Evolutionary conservation across 2,329 filamentous ascomycete genomes (phyloP).

Genomic region (Scedosporium aurantiacum): DNA sequence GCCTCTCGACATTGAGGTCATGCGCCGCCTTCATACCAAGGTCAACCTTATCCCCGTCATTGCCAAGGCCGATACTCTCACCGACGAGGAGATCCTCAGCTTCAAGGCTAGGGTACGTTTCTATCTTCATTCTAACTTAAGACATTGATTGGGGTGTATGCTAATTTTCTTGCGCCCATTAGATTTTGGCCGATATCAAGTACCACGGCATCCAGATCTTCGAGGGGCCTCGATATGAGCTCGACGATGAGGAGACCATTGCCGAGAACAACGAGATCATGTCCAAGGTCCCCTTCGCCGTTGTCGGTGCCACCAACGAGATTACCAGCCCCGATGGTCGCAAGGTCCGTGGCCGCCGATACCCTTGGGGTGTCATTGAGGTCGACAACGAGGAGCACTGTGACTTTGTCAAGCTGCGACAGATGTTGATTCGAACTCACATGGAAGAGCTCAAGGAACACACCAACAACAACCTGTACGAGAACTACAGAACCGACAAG

Average conservation of each 20-base stretch:
- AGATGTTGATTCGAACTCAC: constrained; percentile 99
- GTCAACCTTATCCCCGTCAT: constrained; percentile 99
- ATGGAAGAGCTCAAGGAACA: constrained; percentile 99
- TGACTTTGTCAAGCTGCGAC: constrained; percentile 98
- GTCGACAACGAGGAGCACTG: constrained; percentile 99
- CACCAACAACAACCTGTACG: constrained; percentile 97
- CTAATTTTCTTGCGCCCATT: constrained; percentile 11
- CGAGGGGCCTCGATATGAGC: constrained; percentile 94
- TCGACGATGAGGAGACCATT: constrained; percentile 98
- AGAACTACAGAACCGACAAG: constrained; percentile 99
- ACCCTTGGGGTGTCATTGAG: constrained; percentile 97
- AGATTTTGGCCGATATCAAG: constrained; percentile 96
- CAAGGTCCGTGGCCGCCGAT: constrained; percentile 89
- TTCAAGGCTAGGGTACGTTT: constrained; percentile 91
- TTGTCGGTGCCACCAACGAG: constrained; percentile 93
- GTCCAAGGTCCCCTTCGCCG: constrained; percentile 98
- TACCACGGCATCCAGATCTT: constrained; percentile 98
- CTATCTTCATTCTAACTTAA: not conserved
- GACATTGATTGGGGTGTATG: constrained; percentile 9
- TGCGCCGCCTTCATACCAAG: constrained; percentile 99
- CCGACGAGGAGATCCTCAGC: constrained; percentile 84
- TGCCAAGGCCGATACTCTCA: constrained; percentile 95
- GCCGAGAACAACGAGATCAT: constrained; percentile 99
- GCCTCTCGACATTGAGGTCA: constrained; percentile 97
- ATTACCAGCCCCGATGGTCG: constrained; percentile 84